A percentile compares a stretch with the other conserved stretches of the same genome.
phyloP scores from a whole-genome alignment of 345 rosid genomes.

The Citrus australasica region DNA sequence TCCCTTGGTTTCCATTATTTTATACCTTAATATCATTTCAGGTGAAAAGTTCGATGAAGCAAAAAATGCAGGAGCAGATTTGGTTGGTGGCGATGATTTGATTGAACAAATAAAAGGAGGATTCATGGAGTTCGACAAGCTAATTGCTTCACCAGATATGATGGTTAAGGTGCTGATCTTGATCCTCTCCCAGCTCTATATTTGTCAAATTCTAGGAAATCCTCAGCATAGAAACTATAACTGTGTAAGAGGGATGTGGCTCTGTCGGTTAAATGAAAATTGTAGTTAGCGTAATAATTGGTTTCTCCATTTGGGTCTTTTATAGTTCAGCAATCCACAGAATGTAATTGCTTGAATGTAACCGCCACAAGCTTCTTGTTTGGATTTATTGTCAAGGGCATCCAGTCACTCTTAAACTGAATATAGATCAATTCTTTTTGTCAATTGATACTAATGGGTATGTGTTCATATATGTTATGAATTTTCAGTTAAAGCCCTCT shows the following conservation, averaged over 20 bases:
- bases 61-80: conserved; percentile 95
- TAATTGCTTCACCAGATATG: conserved; percentile 99
- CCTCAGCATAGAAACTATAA: neutral
- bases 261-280: neutral
- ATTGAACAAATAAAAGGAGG: conserved; percentile 92
- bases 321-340: neutral
- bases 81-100: conserved; percentile 95
- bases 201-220: neutral
- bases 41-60: conserved; percentile 99
- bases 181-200: conserved; percentile 6
- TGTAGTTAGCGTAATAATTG: neutral
- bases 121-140: conserved; percentile 93
- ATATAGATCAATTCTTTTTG: neutral
- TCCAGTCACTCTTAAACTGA: neutral
- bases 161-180: conserved; percentile 84
- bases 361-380: neutral
- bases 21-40: conserved; percentile 24
- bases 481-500: conserved; percentile 5
- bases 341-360: neutral
- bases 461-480: neutral
- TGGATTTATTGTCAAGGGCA: neutral
- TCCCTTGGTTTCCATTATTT: conserved; percentile 13
- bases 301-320: neutral
- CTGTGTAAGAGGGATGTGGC: neutral
- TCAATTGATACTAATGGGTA: neutral